Evolutionary conservation across 495 filamentous ascomycete species (phyloP).

Genomic region (Annulohypoxylon stygium): DNA sequence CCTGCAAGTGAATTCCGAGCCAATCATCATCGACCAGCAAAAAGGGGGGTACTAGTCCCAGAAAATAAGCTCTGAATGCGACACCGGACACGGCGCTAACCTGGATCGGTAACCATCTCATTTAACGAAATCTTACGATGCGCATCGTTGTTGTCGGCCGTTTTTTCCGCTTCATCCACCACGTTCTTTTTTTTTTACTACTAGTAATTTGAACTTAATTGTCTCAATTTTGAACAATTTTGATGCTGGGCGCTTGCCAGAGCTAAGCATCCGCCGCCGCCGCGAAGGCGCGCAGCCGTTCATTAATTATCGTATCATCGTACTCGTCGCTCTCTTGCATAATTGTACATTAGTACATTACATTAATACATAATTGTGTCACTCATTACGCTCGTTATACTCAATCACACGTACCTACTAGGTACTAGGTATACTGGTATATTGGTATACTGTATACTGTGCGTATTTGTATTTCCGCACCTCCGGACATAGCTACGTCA

Average conservation of each 20-base stretch:
- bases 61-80: slow-evolving; percentile 13
- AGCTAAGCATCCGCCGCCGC: slow-evolving; percentile 28
- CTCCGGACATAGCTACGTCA: neutral
- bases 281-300: slow-evolving; percentile 38
- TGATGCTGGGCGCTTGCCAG: slow-evolving; percentile 29
- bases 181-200: slow-evolving; percentile 18
- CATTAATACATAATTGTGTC: slow-evolving; percentile 14
- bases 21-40: slow-evolving; percentile 2
- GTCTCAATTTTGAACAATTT: slow-evolving; percentile 18
- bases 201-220: neutral
- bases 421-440: neutral
- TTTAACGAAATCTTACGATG: slow-evolving; percentile 40
- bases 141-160: slow-evolving; percentile 27
- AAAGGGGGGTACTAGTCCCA: slow-evolving; percentile 15
- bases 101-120: slow-evolving; percentile 33
- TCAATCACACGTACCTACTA: neutral
- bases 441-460: neutral
- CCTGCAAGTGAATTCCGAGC: neutral
- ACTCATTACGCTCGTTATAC: slow-evolving; percentile 16
- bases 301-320: neutral
- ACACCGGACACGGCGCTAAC: slow-evolving; percentile 27
- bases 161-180: slow-evolving; percentile 12
- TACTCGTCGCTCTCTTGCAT: slow-evolving; percentile 27
- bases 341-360: neutral
- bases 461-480: neutral